A percentile compares a stretch with the other conserved stretches of the same genome.
phyloP scores from a whole-genome alignment of 2,329 filamentous ascomycete genomes.

The Periglandula ipomoeae region DNA sequence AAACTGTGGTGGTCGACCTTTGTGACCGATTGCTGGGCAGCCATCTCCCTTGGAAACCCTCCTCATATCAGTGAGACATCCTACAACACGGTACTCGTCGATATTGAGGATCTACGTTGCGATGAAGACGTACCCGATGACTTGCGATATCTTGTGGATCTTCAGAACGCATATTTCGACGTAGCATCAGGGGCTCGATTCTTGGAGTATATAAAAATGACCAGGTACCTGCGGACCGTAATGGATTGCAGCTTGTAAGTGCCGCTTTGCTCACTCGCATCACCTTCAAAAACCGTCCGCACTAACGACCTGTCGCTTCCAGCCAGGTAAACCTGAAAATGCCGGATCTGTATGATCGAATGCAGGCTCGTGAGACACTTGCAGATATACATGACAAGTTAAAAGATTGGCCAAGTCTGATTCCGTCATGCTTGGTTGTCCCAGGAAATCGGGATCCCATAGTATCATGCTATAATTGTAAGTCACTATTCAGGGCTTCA shows the following conservation, averaged over 20 bases:
- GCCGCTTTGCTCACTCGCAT: not conserved
- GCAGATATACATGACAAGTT: constrained; percentile 19
- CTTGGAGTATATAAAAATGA: constrained; percentile 23
- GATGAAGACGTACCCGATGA: constrained; percentile 32
- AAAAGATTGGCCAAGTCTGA: constrained; percentile 25
- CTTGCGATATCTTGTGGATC: constrained; percentile 25
- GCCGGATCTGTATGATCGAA: constrained; percentile 11
- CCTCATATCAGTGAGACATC: constrained; percentile 32
- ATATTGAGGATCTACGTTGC: constrained; percentile 31
- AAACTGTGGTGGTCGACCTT: constrained; percentile 38
- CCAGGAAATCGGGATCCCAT: constrained; percentile 6
- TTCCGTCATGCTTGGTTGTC: constrained; percentile 27
- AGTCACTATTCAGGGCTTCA: no score
- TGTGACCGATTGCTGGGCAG: constrained; percentile 34
- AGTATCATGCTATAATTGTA: constrained; percentile 17
- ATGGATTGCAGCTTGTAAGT: constrained; percentile 27
- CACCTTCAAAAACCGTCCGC: not conserved
- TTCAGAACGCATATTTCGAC: constrained; percentile 21
- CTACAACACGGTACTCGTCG: constrained; percentile 28
- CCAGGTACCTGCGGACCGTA: constrained; percentile 21
- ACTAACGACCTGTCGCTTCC: constrained; percentile 7
- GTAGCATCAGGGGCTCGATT: constrained; percentile 29
- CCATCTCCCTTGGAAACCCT: constrained; percentile 36
- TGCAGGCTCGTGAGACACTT: constrained; percentile 14
- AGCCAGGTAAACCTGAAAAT: constrained; percentile 18